Conservation (phyloP, 345 rosid species). For the Clarkia xantiana region DNA sequence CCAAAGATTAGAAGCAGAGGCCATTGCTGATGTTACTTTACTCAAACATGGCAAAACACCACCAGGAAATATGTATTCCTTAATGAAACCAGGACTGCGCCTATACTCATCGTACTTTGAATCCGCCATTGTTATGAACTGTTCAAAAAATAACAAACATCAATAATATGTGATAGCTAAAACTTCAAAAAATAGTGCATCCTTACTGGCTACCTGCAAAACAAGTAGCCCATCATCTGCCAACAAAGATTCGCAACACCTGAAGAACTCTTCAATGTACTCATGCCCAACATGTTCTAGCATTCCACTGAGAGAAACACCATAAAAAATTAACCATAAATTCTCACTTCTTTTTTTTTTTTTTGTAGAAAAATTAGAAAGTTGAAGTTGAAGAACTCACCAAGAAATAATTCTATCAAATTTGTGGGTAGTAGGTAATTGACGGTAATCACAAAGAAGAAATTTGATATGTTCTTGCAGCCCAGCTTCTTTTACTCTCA, state of each 20-base stretch:
- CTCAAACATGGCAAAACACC: slow-evolving; percentile 69
- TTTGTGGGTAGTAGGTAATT: slow-evolving; percentile 34
- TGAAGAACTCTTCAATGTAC: slow-evolving; percentile 69
- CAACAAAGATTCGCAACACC: slow-evolving; percentile 55
- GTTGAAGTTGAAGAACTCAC: too few relatives aligned
- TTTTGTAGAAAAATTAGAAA: too few relatives aligned
- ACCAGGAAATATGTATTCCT: slow-evolving; percentile 89
- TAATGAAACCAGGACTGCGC: slow-evolving; percentile 72
- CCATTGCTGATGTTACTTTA: slow-evolving; percentile 68
- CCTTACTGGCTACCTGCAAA: too few relatives aligned
- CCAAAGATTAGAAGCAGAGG: slow-evolving; percentile 68
- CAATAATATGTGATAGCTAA: too few relatives aligned
- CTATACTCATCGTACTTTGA: slow-evolving; percentile 67
- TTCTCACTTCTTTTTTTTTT: too few relatives aligned
- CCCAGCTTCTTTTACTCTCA: slow-evolving; percentile 67
- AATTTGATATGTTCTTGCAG: slow-evolving; percentile 63
- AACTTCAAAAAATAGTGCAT: too few relatives aligned
- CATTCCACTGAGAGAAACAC: slow-evolving; percentile 52
- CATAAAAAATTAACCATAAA: too few relatives aligned
- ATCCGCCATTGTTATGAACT: slow-evolving; percentile 85
- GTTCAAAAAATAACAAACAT: neutral
- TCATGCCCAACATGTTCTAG: slow-evolving; percentile 88
- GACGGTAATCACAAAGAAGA: slow-evolving; percentile 68
- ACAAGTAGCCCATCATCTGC: slow-evolving; percentile 69
- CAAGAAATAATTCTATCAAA: slow-evolving; percentile 74